Base-by-base conservation (phyloP, 2,329 filamentous ascomycete genomes). In the Pseudogymnoascus sp. region DNA sequence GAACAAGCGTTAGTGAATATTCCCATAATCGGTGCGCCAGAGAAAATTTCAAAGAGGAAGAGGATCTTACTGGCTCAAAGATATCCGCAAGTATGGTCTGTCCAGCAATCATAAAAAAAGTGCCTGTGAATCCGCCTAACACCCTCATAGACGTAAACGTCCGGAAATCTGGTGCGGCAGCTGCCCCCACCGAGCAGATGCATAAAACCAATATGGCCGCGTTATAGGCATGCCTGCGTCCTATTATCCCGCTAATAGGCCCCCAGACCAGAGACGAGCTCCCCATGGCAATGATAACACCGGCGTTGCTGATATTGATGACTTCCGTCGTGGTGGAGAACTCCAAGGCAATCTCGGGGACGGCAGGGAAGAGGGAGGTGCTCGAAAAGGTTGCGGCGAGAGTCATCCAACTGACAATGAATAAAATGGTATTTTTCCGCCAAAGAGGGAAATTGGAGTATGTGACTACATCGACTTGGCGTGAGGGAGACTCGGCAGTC, bases 341-440 rank as follows among this genome's bases (percentile, higher is more conserved):
- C 7, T 78, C 75, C 6, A 62, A 60, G 3, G 76, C 73, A 63
- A 79, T 79, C 67, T 79, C 76, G 11, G 72, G 72, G 5, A 71
- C 72, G 1, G 77, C 77, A 19, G 75, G 73, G 11, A 79, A 69
- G 16, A 79, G 67, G 3, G 77, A 76, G 10, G 78, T 78, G 65
- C 73, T 76, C n/a, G 75, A 77, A 66, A 77, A 79, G 41, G 77
- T 77, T 6, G 75, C 72, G 1, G 74, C 71, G 4, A 79, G 69
- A 1, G 77, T 75, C 70, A 77, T 75, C 76, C 76, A 79, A 65
- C 75, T 77, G 25, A 75, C 74, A 10, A 74, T 67, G 66, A 78
- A 77, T 43, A 79, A 70, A 25, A 79, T 77, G 21, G 78, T 68
- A 21, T 66, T 73, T 71, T 79, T 79, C 25, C 72, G 73, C 76